Conservation (phyloP, 2,329 filamentous ascomycete genomes). For the Aureobasidium melanogenum region DNA sequence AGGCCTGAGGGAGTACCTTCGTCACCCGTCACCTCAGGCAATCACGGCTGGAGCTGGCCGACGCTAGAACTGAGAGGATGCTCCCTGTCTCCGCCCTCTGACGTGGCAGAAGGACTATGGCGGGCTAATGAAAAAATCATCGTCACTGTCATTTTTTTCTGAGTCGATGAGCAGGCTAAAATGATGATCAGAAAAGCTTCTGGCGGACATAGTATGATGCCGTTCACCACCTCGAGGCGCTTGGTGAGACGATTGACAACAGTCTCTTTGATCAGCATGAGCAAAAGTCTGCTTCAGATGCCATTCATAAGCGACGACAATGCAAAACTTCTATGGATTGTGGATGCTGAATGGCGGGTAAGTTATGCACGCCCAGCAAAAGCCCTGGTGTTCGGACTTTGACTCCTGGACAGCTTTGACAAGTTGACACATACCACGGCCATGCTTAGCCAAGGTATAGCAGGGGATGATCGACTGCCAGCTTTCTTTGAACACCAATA, state of each 20-base stretch:
- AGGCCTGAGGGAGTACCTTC: conserved; percentile 3
- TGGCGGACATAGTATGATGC: neutral
- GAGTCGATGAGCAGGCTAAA: conserved; percentile 6
- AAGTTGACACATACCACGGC: neutral
- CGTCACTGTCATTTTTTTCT: conserved; percentile 10
- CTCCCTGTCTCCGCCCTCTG: conserved; percentile 40
- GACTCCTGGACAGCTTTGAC: neutral
- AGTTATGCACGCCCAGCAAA: conserved; percentile 9
- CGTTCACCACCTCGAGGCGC: neutral
- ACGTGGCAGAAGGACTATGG: conserved; percentile 39
- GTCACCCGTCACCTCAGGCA: conserved; percentile 18
- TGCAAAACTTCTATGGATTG: neutral
- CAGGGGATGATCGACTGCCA: neutral
- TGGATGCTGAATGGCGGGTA: neutral
- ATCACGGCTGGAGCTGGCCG: conserved; percentile 23
- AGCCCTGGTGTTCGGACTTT: neutral
- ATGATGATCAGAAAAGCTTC: conserved; percentile 2
- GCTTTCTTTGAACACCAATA: neutral
- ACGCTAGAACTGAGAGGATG: conserved; percentile 40
- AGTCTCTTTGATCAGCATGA: neutral
- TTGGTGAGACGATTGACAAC: neutral
- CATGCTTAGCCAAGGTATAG: neutral
- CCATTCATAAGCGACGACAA: neutral
- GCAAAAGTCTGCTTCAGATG: neutral
- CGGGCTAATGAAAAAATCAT: conserved; percentile 20